These are phyloP conservation scores for Psilocybe cubensis DNA, from an alignment of 768 basidiomycete genomes.

Conservation along the genomic window DNA sequence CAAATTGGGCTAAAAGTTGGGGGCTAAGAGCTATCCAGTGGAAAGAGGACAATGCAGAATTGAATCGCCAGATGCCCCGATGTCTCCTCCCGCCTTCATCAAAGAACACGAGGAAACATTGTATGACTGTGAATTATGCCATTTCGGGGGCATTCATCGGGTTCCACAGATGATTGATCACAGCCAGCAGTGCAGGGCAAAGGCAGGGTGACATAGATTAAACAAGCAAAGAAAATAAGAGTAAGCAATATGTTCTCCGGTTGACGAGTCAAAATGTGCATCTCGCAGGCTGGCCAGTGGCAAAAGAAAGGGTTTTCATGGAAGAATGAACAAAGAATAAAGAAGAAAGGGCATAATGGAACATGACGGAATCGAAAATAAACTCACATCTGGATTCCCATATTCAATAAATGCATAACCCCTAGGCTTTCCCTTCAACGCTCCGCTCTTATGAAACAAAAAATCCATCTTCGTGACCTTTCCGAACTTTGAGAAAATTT, in stretches of 20 bases:
- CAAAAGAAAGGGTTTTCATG: background rate
- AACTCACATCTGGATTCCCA: conserved; percentile 75
- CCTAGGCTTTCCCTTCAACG: conserved; percentile 87
- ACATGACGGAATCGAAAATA: conserved; percentile 12
- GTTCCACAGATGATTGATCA: conserved; percentile 7
- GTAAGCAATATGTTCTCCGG: conserved; percentile 39
- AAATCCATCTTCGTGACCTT: conserved; percentile 93
- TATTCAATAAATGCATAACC: conserved; percentile 97
- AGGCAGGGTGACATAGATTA: conserved; percentile 22
- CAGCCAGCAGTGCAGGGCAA: background rate
- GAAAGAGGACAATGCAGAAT: background rate
- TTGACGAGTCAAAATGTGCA: background rate
- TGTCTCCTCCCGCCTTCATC: background rate
- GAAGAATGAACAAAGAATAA: background rate
- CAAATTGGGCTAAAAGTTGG: background rate
- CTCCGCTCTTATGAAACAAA: conserved; percentile 92
- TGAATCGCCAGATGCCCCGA: no score
- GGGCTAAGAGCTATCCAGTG: background rate
- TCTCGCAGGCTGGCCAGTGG: conserved; percentile 7
- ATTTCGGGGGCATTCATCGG: conserved; percentile 2
- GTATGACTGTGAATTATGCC: conserved; percentile 8
- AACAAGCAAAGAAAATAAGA: conserved; percentile 42
- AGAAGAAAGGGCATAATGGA: background rate
- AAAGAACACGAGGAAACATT: background rate
- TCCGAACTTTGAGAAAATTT: conserved; percentile 90